Percentiles rank a stretch among this genome's conserved stretches.
Evolutionary conservation across 768 basidiomycete species (phyloP).

Genomic region (Cystofilobasidium ferigula): DNA sequence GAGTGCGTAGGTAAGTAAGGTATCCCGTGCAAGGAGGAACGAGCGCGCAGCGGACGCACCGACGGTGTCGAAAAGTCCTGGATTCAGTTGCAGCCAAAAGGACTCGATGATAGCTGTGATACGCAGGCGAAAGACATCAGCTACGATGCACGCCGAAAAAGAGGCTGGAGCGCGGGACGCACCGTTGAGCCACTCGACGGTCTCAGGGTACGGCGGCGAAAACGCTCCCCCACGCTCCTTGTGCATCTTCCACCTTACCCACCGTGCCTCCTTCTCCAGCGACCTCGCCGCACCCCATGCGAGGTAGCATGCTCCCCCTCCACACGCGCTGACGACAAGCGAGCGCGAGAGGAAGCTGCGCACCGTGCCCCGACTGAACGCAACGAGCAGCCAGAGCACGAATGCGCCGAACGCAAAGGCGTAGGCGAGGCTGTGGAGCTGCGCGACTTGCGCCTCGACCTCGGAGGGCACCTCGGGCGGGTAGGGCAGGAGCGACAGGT

Average conservation of each 20-base stretch:
- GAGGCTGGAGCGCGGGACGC: too few relatives aligned
- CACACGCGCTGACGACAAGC: slow-evolving; percentile 38
- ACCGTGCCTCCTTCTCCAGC: slow-evolving; percentile 46
- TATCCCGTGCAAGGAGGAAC: too few relatives aligned
- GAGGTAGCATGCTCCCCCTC: slow-evolving; percentile 37
- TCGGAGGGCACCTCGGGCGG: slow-evolving; percentile 38
- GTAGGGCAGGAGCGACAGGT: slow-evolving; percentile 39
- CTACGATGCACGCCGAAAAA: too few relatives aligned
- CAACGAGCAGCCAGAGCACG: slow-evolving; percentile 44
- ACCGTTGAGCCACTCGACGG: slow-evolving; percentile 59
- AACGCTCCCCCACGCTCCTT: slow-evolving; percentile 40
- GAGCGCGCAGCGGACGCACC: not conserved
- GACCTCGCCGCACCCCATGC: slow-evolving; percentile 41
- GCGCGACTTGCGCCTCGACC: slow-evolving; percentile 33
- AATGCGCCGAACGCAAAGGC: slow-evolving; percentile 35
- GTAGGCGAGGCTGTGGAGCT: slow-evolving; percentile 36
- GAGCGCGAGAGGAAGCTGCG: slow-evolving; percentile 39
- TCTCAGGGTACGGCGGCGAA: slow-evolving; percentile 42
- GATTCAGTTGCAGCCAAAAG: slow-evolving; percentile 65
- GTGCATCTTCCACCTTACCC: slow-evolving; percentile 41
- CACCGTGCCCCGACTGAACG: slow-evolving; percentile 41
- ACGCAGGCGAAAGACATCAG: too few relatives aligned
- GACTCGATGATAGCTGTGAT: not conserved
- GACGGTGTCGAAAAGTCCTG: slow-evolving; percentile 30
- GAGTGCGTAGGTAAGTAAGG: slow-evolving; percentile 28